A percentile compares a stretch with the other conserved stretches of the same genome.
Conservation (phyloP, 148 eudicot species). For the Camellia sinensis region DNA sequence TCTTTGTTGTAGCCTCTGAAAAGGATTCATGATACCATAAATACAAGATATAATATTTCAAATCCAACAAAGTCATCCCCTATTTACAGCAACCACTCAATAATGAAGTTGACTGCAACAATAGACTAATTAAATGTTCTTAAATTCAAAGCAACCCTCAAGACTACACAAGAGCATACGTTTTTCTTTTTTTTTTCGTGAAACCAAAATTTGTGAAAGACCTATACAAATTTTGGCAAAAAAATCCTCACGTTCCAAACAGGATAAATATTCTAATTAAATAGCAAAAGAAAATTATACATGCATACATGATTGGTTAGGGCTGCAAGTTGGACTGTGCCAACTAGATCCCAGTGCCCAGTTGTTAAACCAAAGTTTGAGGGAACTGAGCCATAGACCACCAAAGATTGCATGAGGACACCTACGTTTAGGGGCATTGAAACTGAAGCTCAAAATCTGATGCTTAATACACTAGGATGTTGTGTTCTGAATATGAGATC, state of each 20-base stretch:
- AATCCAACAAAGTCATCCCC: neutral
- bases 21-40: neutral
- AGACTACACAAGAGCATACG: neutral
- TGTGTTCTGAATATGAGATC: neutral
- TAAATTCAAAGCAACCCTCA: neutral
- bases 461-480: neutral
- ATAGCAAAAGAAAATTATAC: neutral
- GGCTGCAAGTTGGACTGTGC: neutral
- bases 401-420: neutral
- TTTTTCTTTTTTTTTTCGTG: too few species aligned
- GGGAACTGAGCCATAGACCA: neutral
- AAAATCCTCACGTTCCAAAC: neutral
- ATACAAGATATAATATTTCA: neutral
- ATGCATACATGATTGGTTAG: neutral
- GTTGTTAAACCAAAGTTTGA: neutral
- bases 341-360: neutral
- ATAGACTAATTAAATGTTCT: neutral
- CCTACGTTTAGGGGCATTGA: neutral
- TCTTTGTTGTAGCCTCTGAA: conserved; percentile 95
- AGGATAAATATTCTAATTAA: neutral
- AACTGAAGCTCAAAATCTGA: neutral
- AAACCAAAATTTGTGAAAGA: too few species aligned
- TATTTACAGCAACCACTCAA: too few species aligned
- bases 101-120: neutral
- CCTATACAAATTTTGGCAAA: neutral